phyloP scores from a whole-genome alignment of 148 eudicot species.

The Fagopyrum esculentum region DNA sequence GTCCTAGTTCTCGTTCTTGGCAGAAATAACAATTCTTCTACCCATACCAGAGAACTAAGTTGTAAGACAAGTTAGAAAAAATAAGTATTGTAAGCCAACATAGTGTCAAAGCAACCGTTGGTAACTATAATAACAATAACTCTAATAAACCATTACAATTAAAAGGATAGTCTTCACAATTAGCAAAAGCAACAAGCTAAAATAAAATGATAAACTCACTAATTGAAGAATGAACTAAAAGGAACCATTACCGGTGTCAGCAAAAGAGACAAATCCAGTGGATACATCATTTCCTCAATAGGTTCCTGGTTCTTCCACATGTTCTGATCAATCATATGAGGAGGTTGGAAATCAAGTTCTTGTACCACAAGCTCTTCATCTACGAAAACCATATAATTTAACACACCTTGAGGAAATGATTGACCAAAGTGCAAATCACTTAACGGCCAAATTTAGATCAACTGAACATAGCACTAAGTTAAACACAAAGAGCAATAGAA shows the following conservation, averaged over 20 bases:
- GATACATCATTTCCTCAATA: slow-evolving; percentile 71
- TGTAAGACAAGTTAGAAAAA: slow-evolving; percentile 5
- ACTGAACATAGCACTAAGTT: not conserved
- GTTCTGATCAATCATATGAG: slow-evolving; percentile 92
- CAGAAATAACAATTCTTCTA: slow-evolving; percentile 24
- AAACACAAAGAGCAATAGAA: not conserved
- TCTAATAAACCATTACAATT: not conserved
- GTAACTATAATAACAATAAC: too few relatives aligned
- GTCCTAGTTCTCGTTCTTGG: slow-evolving; percentile 42
- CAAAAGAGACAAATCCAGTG: slow-evolving; percentile 66
- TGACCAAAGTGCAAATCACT: not conserved
- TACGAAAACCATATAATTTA: slow-evolving; percentile 18
- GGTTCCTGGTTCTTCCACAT: slow-evolving; percentile 97
- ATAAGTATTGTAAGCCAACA: too few relatives aligned
- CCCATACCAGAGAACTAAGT: slow-evolving; percentile 45
- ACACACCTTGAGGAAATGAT: not conserved
- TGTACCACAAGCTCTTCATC: slow-evolving; percentile 47
- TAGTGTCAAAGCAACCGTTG: too few relatives aligned
- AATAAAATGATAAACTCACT: not conserved
- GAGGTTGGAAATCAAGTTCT: slow-evolving; percentile 63
- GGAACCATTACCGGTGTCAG: slow-evolving; percentile 47
- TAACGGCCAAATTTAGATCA: not conserved
- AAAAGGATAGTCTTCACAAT: not conserved
- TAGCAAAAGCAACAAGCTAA: not conserved
- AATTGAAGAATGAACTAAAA: not conserved